Evolutionary conservation across 768 basidiomycete genomes (phyloP), one percentile per base, ranked within the genome.

Genomic region (Kwoniella sp.): DNA sequence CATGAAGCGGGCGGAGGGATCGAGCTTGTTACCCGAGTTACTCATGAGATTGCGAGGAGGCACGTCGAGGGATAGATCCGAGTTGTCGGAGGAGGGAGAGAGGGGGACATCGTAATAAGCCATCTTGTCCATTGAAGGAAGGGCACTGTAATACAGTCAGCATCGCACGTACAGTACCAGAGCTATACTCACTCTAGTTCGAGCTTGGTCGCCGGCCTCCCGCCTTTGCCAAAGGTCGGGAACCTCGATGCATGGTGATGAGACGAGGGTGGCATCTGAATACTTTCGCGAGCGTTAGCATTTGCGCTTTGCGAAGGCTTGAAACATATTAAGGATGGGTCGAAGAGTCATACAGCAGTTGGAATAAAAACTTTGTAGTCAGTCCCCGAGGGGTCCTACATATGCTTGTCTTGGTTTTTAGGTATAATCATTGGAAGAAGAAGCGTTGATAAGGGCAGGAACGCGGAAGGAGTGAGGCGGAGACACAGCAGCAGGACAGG

Each of bases 351-450:
- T 69, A 64, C 68, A 57, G 51, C 32, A 58, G 56, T 59, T 54
- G 55, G 54, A 56, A 50, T 43, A 52, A 54, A 36, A 50, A 52
- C 42, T 33, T 39, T 56, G 41, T 57, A 70, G 69, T 70, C 69
- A 63, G 46, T 58, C 58, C 65, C 55, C 57, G 56, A 60, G 53
- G 55, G 65, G 53, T 70, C 69, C 65, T 70, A 65, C 57, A 70
- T 70, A 70, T 70, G 69, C 69, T 70, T 70, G 69, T 70, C 68
- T 40, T 62, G 57, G 50, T 50, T 49, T 53, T 63, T 59, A 36
- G 55, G 33, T 56, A 51, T 68, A 71, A 71, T 71, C 69, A 63
- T 66, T 34, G 56, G 57, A 32, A 37, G 26, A 25, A 29, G 20
- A 41, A 32, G 28, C 5, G 29, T 25, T 22, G 29, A 12, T 37